A percentile compares a stretch with the other conserved stretches of the same genome.
Evolutionary conservation across 1,284 basidiomycete species (phyloP).

Genomic region (Sutorius eximius): DNA sequence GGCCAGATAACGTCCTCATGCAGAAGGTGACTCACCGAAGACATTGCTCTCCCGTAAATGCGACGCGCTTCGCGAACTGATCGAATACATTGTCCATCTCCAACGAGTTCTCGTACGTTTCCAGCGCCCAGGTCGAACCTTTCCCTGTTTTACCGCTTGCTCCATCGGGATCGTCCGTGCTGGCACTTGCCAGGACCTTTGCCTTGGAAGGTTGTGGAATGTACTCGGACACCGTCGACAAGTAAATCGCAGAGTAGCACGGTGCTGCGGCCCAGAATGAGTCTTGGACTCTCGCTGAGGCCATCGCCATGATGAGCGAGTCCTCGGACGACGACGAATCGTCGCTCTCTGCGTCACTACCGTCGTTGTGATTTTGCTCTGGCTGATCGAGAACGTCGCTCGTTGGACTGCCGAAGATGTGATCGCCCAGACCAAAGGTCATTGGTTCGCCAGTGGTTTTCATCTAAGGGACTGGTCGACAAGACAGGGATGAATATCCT

Average conservation of each 20-base stretch:
- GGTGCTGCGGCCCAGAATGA: conserved; percentile 66
- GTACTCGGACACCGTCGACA: conserved; percentile 72
- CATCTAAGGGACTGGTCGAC: conserved; percentile 15
- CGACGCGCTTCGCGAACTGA: conserved; percentile 70
- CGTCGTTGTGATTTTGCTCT: conserved; percentile 23
- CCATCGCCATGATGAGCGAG: conserved; percentile 58
- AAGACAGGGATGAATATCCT: background rate
- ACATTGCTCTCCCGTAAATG: conserved; percentile 71
- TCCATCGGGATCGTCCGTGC: conserved; percentile 41
- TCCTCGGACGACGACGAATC: conserved; percentile 40
- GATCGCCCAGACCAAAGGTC: conserved; percentile 57
- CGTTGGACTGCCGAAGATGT: conserved; percentile 54
- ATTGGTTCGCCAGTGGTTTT: conserved; percentile 28
- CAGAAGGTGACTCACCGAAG: conserved; percentile 53
- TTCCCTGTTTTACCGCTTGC: conserved; percentile 43
- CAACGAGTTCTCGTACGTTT: conserved; percentile 77
- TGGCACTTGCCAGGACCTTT: conserved; percentile 43
- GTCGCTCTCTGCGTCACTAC: conserved; percentile 34
- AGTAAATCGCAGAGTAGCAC: conserved; percentile 64
- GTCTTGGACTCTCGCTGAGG: conserved; percentile 53
- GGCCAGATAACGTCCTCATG: conserved; percentile 1
- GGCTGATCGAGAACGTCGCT: conserved; percentile 13
- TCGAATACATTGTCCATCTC: conserved; percentile 78
- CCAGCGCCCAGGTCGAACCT: conserved; percentile 57
- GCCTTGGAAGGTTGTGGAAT: conserved; percentile 55